phyloP scores from a whole-genome alignment of 2,329 filamentous ascomycete genomes.

The Phoma herbarum region DNA sequence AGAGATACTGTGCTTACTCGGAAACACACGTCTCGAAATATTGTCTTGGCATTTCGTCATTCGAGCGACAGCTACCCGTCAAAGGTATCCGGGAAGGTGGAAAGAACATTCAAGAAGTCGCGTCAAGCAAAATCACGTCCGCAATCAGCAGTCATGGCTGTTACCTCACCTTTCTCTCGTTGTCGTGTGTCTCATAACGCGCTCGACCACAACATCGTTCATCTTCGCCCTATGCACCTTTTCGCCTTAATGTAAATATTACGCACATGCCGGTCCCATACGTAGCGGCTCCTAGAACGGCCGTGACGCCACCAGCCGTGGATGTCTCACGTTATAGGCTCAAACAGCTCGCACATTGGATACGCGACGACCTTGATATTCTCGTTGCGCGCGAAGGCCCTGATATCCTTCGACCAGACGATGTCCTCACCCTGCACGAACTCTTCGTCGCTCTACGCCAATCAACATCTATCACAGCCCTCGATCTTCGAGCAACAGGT shows the following conservation, averaged over 20 bases:
- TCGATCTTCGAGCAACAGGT: conserved; percentile 54
- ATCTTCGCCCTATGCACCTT: background rate
- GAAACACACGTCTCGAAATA: background rate
- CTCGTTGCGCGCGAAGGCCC: conserved; percentile 57
- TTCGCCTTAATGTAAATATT: background rate
- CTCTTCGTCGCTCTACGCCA: conserved; percentile 44
- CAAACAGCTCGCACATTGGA: conserved; percentile 53
- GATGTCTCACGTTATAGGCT: conserved; percentile 34
- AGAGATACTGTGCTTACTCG: background rate
- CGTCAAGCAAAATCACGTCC: background rate
- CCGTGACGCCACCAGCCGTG: background rate
- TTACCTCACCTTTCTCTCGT: background rate
- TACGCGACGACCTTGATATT: conserved; percentile 59
- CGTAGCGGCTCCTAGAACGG: background rate
- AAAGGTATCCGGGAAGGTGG: background rate
- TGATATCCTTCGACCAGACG: conserved; percentile 54
- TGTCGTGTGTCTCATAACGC: background rate
- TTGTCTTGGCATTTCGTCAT: background rate
- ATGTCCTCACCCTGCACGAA: conserved; percentile 56
- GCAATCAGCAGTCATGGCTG: background rate
- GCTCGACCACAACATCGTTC: background rate
- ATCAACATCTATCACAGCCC: conserved; percentile 39
- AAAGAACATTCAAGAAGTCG: background rate
- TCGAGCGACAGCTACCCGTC: background rate
- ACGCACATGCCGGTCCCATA: background rate